These are phyloP conservation scores for Sanghuangporus baumii DNA, from an alignment of 1,284 basidiomycete species.

Conservation along the genomic window DNA sequence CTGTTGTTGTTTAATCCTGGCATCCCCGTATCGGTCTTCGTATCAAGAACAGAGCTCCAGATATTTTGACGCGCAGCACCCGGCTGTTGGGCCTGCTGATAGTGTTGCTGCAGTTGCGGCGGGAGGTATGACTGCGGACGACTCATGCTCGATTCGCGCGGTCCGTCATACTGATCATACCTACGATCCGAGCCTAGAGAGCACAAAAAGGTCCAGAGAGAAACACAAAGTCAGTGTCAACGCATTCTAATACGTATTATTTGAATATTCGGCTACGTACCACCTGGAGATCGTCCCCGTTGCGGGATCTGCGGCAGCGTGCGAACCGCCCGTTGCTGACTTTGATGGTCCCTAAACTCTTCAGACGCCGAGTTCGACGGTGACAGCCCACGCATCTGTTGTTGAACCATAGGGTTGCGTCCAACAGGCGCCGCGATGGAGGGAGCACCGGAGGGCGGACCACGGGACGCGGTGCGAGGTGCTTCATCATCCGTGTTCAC, in stretches of 20 bases:
- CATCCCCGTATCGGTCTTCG: slow-evolving; percentile 45
- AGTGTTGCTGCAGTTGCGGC: slow-evolving; percentile 24
- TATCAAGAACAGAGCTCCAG: slow-evolving; percentile 84
- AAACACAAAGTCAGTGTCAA: not conserved
- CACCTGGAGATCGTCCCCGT: slow-evolving; percentile 18
- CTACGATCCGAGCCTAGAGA: slow-evolving; percentile 19
- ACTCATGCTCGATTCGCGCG: slow-evolving; percentile 27
- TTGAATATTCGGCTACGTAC: not conserved
- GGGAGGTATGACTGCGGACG: slow-evolving; percentile 37
- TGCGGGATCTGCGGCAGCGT: slow-evolving; percentile 23
- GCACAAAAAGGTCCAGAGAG: not conserved
- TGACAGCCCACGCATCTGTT: slow-evolving; percentile 25
- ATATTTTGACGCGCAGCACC: slow-evolving; percentile 59
- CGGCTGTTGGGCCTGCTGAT: slow-evolving; percentile 25
- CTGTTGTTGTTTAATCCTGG: slow-evolving; percentile 33
- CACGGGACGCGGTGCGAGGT: slow-evolving; percentile 23
- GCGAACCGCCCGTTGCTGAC: slow-evolving; percentile 19
- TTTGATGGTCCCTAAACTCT: slow-evolving; percentile 19
- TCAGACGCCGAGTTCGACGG: slow-evolving; percentile 20
- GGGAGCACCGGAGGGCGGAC: slow-evolving; percentile 25
- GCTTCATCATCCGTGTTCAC: slow-evolving; percentile 40
- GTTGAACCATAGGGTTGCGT: slow-evolving; percentile 24
- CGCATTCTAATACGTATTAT: slow-evolving; percentile 1
- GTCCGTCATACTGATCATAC: slow-evolving; percentile 46
- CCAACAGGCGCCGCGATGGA: slow-evolving; percentile 24